Conservation (phyloP, 2,329 filamentous ascomycete genomes). For the Bipolaris oryzae region DNA sequence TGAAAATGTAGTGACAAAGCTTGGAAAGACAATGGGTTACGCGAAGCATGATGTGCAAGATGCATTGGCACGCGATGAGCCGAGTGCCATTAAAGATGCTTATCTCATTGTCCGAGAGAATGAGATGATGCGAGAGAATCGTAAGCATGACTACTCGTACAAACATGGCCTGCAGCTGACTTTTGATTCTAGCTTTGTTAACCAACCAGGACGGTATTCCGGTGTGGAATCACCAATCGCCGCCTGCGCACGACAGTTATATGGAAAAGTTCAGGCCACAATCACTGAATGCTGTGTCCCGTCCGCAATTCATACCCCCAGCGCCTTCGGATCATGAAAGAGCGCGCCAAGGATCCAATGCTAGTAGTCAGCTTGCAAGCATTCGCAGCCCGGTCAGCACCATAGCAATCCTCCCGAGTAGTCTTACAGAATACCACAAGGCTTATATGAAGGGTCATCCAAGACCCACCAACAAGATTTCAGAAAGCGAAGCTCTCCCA, state of each 20-base stretch:
- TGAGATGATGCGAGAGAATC: constrained; percentile 93
- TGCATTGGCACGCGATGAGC: constrained; percentile 87
- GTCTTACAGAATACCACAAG: constrained; percentile 86
- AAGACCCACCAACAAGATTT: constrained; percentile 34
- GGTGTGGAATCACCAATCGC: constrained; percentile 63
- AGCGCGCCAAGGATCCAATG: constrained; percentile 53
- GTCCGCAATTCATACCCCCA: constrained; percentile 40
- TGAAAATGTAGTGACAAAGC: constrained; percentile 89
- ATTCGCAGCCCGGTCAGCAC: constrained; percentile 67
- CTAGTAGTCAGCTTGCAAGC: constrained; percentile 47
- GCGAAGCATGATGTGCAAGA: constrained; percentile 94
- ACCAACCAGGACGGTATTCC: constrained; percentile 56
- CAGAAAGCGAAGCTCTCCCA: constrained; percentile 48
- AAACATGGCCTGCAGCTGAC: constrained; percentile 20
- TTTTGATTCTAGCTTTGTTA: constrained; percentile 56
- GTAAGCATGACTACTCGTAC: constrained; percentile 62
- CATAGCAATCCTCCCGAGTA: constrained; percentile 89
- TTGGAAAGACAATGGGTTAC: constrained; percentile 98
- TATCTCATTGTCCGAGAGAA: constrained; percentile 98
- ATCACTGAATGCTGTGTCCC: constrained; percentile 39
- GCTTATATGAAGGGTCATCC: constrained; percentile 79
- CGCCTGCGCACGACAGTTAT: constrained; percentile 56
- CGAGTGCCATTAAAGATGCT: constrained; percentile 97
- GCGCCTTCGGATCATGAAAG: constrained; percentile 46
- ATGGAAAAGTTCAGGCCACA: constrained; percentile 42